Evolutionary conservation across 306 rosid genomes (phyloP).

Genomic region (Acmispon strigosus): DNA sequence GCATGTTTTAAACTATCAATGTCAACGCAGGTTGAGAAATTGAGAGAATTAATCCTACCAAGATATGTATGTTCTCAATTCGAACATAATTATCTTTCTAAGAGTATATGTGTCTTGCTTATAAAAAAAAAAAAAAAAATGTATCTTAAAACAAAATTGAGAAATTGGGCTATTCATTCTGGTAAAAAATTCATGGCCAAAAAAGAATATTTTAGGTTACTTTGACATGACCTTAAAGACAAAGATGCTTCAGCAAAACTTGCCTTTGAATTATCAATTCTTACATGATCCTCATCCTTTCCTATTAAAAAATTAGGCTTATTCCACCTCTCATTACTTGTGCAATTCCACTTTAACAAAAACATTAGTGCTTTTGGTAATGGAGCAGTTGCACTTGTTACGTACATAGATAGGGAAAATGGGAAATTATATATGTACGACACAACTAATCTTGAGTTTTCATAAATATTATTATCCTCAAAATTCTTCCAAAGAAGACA

Average conservation of each 20-base stretch:
- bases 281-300: background rate
- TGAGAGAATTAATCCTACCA: too few species aligned
- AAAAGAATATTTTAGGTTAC: constrained; percentile 10
- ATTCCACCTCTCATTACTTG: constrained; percentile 2
- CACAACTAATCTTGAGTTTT: background rate
- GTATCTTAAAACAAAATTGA: too few species aligned
- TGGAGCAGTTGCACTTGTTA: background rate
- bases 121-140: too few species aligned
- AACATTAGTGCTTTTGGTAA: background rate
- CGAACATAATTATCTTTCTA: too few species aligned
- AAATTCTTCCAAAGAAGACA: background rate
- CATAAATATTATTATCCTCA: constrained; percentile 9
- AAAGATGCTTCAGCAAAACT: constrained; percentile 18
- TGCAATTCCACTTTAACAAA: constrained; percentile 16
- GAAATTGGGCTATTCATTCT: too few species aligned
- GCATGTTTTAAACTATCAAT: too few species aligned
- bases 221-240: constrained; percentile 24
- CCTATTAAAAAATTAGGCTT: too few species aligned
- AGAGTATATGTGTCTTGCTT: too few species aligned
- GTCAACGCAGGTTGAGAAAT: too few species aligned
- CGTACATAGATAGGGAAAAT: constrained; percentile 22
- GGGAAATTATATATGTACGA: background rate
- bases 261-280: constrained; percentile 17
- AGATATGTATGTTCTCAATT: too few species aligned
- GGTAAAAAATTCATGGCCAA: too few species aligned